phyloP scores from a whole-genome alignment of 441 rosid species.

The Aleurites moluccanus region DNA sequence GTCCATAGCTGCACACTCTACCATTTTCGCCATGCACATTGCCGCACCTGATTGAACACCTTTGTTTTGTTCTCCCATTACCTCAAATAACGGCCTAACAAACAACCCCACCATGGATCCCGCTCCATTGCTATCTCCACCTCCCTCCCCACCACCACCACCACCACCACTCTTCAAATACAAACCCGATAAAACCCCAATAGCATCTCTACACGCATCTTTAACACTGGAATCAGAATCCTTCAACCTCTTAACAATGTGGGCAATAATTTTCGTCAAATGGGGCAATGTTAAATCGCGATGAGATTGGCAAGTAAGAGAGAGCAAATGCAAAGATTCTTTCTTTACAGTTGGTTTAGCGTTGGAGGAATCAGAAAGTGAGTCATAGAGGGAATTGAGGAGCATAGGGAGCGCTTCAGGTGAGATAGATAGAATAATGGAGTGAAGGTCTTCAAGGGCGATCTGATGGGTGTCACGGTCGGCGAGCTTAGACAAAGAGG shows the following conservation, averaged over 20 bases:
- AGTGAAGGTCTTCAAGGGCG: constrained; percentile 90
- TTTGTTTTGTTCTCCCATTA: constrained; percentile 96
- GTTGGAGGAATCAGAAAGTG: constrained; percentile 51
- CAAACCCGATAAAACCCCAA: constrained; percentile 66
- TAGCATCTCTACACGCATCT: constrained; percentile 85
- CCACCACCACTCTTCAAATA: constrained; percentile 51
- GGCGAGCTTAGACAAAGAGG: constrained; percentile 79
- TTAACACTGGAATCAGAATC: constrained; percentile 88
- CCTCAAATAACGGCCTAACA: constrained; percentile 86
- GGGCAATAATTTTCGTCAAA: constrained; percentile 65
- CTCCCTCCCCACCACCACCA: constrained; percentile 32
- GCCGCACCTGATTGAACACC: constrained; percentile 94
- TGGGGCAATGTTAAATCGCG: constrained; percentile 66
- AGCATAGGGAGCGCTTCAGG: constrained; percentile 82
- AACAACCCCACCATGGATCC: constrained; percentile 64
- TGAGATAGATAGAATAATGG: constrained; percentile 57
- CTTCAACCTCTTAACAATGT: constrained; percentile 68
- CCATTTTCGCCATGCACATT: constrained; percentile 85
- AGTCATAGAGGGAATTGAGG: constrained; percentile 78
- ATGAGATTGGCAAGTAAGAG: constrained; percentile 58
- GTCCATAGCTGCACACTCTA: constrained; percentile 53
- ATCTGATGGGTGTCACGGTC: constrained; percentile 96
- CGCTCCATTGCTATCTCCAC: constrained; percentile 39
- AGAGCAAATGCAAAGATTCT: constrained; percentile 73
- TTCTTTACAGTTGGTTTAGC: constrained; percentile 88